Evolutionary conservation across 139 green algal genomes (phyloP).

Genomic region (Trebouxia sp.): DNA sequence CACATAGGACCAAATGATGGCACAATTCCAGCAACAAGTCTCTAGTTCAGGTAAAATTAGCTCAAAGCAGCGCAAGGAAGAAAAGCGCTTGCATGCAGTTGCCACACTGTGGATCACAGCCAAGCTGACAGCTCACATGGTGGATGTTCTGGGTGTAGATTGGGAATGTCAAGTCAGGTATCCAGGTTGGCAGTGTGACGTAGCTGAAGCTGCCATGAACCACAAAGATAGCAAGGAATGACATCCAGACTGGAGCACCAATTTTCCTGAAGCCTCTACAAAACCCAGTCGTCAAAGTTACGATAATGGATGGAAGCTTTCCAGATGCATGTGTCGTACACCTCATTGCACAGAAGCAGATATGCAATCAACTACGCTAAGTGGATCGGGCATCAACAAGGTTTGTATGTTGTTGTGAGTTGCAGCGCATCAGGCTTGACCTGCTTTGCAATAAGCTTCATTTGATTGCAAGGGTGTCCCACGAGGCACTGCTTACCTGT

Average conservation of each 20-base stretch:
- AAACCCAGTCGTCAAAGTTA: not conserved
- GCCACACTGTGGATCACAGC: too few relatives aligned
- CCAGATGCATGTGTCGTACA: not conserved
- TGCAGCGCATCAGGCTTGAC: too few relatives aligned
- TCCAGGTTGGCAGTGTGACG: constrained; percentile 42
- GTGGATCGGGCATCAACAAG: too few relatives aligned
- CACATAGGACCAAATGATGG: too few relatives aligned
- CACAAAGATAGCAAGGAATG: constrained; percentile 53
- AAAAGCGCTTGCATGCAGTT: too few relatives aligned
- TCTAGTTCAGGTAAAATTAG: too few relatives aligned
- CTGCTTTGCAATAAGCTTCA: not conserved
- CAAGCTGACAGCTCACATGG: too few relatives aligned
- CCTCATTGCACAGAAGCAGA: not conserved
- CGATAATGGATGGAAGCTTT: not conserved
- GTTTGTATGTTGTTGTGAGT: too few relatives aligned
- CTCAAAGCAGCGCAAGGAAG: not conserved
- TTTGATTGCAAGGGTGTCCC: not conserved
- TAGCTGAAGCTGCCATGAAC: constrained; percentile 67
- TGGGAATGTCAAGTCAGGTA: constrained; percentile 53
- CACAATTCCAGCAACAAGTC: too few relatives aligned
- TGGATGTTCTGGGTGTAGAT: constrained; percentile 57
- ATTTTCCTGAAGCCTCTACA: constrained; percentile 57
- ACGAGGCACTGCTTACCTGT: constrained; percentile 1
- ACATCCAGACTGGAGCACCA: constrained; percentile 58
- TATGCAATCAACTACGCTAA: too few relatives aligned